These are phyloP conservation scores for Curvularia lunata DNA, from an alignment of 2,329 filamentous ascomycete species.

Conservation along the genomic window DNA sequence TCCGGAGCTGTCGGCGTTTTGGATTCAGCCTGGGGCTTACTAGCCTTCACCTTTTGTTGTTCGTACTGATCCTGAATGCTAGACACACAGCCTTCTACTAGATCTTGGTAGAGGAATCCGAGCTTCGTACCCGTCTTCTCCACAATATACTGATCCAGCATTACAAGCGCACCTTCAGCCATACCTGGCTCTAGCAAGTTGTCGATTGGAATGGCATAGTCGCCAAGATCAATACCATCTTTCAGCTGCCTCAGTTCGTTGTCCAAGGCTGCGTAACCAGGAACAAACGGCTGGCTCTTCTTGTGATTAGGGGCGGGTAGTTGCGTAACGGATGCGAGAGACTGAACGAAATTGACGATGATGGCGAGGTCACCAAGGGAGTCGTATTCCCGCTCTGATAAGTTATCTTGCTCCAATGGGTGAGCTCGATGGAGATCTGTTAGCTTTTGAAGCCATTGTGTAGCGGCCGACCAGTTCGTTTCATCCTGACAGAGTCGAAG, in stretches of 20 bases:
- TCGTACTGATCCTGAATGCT: background rate
- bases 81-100: background rate
- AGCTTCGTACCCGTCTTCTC: slow-evolving; percentile 36
- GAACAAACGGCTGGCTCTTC: slow-evolving; percentile 51
- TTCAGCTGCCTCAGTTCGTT: slow-evolving; percentile 51
- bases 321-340: slow-evolving; percentile 43
- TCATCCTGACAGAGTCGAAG: slow-evolving; percentile 54
- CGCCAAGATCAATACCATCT: slow-evolving; percentile 14
- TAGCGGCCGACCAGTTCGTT: slow-evolving; percentile 45
- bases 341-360: slow-evolving; percentile 51
- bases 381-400: slow-evolving; percentile 46
- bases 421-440: slow-evolving; percentile 47
- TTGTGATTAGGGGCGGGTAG: slow-evolving; percentile 50
- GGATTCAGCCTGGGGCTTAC: background rate
- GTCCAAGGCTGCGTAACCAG: slow-evolving; percentile 44
- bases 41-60: background rate
- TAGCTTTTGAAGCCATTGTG: slow-evolving; percentile 53
- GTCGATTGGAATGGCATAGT: slow-evolving; percentile 52
- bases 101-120: slow-evolving; percentile 7
- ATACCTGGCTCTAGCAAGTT: slow-evolving; percentile 53
- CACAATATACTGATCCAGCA: slow-evolving; percentile 49
- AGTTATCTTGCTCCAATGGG: slow-evolving; percentile 43
- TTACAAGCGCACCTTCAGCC: slow-evolving; percentile 44
- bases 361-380: slow-evolving; percentile 49
- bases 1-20: background rate